phyloP scores from a whole-genome alignment of 345 rosid genomes.

The Excoecaria agallocha region DNA sequence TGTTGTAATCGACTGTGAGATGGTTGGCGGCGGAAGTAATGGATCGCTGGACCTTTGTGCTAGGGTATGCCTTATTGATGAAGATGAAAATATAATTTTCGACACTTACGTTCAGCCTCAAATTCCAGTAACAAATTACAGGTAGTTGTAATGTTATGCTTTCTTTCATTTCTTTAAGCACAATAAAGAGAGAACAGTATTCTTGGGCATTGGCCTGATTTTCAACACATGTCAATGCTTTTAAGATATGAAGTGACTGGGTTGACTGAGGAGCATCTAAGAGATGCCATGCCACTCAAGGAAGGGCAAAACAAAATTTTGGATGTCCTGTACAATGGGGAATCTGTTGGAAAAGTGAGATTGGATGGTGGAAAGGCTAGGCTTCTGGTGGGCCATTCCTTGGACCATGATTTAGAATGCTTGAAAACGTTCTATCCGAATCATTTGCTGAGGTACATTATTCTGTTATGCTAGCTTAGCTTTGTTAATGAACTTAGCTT shows the following conservation, averaged over 20 bases:
- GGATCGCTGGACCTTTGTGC: slow-evolving; percentile 60
- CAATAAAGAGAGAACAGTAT: not conserved
- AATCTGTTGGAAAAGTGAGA: slow-evolving; percentile 28
- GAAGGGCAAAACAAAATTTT: slow-evolving; percentile 44
- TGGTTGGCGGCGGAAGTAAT: slow-evolving; percentile 72
- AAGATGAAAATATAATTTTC: slow-evolving; percentile 59
- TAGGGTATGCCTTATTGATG: slow-evolving; percentile 65
- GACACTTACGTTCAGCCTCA: slow-evolving; percentile 57
- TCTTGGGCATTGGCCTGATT: not conserved
- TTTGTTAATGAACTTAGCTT: not conserved
- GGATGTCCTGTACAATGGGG: slow-evolving; percentile 52
- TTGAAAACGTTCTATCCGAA: slow-evolving; percentile 57
- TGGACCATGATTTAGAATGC: slow-evolving; percentile 61
- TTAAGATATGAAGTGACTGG: slow-evolving; percentile 67
- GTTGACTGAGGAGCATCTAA: slow-evolving; percentile 60
- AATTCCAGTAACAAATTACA: slow-evolving; percentile 54
- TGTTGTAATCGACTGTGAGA: slow-evolving; percentile 68
- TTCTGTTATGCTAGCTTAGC: not conserved
- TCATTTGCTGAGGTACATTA: slow-evolving; percentile 56
- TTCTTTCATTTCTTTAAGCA: slow-evolving; percentile 7
- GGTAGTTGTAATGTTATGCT: slow-evolving; percentile 30
- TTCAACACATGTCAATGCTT: slow-evolving; percentile 4
- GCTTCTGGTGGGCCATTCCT: slow-evolving; percentile 72
- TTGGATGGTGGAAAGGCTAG: slow-evolving; percentile 47
- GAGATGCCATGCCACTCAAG: slow-evolving; percentile 51